A percentile compares a stretch with the other conserved stretches of the same genome.
Conservation (phyloP, 129 eudicot genomes). For the Pseudognaphalium luteoalbum region DNA sequence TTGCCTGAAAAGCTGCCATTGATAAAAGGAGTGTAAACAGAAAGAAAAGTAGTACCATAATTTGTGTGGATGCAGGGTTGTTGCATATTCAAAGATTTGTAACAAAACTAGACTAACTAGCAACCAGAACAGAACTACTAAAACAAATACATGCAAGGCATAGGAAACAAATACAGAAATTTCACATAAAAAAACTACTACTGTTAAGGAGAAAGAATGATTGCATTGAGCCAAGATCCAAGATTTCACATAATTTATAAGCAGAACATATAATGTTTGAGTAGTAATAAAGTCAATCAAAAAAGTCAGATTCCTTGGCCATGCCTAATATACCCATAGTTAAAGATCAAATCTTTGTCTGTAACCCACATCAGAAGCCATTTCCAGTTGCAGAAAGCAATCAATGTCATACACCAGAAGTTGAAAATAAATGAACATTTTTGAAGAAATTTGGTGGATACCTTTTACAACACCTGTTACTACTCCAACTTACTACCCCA, state of each 20-base stretch:
- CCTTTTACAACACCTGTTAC: constrained; percentile 80
- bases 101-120: not conserved
- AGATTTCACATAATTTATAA: constrained; percentile 27
- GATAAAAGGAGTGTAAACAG: constrained; percentile 18
- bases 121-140: not conserved
- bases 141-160: not conserved
- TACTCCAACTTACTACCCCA: constrained; percentile 39
- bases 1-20: constrained; percentile 71
- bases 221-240: constrained; percentile 29
- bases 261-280: constrained; percentile 12
- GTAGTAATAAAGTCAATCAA: constrained; percentile 8
- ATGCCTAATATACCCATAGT: constrained; percentile 5
- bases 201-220: not conserved
- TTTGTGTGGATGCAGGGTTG: not conserved
- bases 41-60: not conserved
- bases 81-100: constrained; percentile 6
- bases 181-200: constrained; percentile 7
- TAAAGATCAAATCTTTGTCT: constrained; percentile 8
- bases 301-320: constrained; percentile 15
- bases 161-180: not conserved
- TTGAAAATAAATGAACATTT: constrained; percentile 17
- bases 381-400: constrained; percentile 40
- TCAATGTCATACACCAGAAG: constrained; percentile 31
- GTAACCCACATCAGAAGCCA: constrained; percentile 29
- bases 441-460: constrained; percentile 28